Conservation (phyloP, 306 rosid species). For the Cucumis melo region DNA sequence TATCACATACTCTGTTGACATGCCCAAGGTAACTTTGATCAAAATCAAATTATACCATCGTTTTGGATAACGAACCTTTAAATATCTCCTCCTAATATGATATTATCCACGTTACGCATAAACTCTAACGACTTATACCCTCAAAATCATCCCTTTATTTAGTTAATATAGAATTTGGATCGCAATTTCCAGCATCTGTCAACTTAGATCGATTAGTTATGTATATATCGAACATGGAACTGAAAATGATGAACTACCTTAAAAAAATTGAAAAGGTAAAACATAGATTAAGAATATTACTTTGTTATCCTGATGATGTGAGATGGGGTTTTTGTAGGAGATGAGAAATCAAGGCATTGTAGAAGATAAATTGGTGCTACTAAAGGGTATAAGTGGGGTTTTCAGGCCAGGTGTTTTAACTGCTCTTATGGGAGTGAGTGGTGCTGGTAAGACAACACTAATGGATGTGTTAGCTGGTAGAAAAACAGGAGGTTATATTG, state of each 20-base stretch:
- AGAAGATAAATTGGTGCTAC: slow-evolving; percentile 61
- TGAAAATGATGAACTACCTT: too few relatives aligned
- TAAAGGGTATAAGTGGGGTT: slow-evolving; percentile 68
- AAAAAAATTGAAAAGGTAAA: background rate
- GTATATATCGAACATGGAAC: too few relatives aligned
- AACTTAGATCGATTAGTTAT: too few relatives aligned
- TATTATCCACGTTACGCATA: too few relatives aligned
- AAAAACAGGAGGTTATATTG: slow-evolving; percentile 80
- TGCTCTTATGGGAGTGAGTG: slow-evolving; percentile 90
- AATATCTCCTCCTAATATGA: too few relatives aligned
- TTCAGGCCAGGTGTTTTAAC: slow-evolving; percentile 91
- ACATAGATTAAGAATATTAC: background rate
- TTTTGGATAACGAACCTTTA: too few relatives aligned
- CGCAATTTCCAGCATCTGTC: too few relatives aligned
- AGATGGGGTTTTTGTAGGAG: slow-evolving; percentile 28
- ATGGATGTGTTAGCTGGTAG: slow-evolving; percentile 93
- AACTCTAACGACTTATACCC: too few relatives aligned
- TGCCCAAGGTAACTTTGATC: slow-evolving; percentile 39
- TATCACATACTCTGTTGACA: slow-evolving; percentile 52
- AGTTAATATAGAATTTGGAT: too few relatives aligned
- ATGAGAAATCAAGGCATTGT: slow-evolving; percentile 45
- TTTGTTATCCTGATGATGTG: background rate
- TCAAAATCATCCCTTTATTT: too few relatives aligned
- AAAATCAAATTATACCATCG: too few relatives aligned
- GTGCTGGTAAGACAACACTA: slow-evolving; percentile 94